Percentiles rank a stretch among this genome's conserved stretches.
Conservation (phyloP, 768 basidiomycete species). For the Sporobolomyces pararoseus region DNA sequence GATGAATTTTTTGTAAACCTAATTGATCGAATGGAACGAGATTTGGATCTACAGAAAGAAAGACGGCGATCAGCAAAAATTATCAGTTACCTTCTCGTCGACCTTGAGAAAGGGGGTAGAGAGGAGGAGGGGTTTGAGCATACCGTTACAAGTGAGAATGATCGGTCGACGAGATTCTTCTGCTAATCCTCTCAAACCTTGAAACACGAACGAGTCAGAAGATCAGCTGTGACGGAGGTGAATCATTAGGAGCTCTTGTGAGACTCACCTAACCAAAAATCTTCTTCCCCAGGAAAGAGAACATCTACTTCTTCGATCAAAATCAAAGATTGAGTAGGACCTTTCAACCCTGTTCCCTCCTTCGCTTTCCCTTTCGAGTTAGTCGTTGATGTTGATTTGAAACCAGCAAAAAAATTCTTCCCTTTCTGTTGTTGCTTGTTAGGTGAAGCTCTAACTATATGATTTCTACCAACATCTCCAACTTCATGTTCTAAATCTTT, state of each 20-base stretch:
- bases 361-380: conserved; percentile 15
- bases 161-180: conserved; percentile 79
- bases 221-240: not conserved
- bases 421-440: conserved; percentile 25
- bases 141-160: conserved; percentile 92
- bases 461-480: conserved; percentile 91
- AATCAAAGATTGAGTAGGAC: conserved; percentile 74
- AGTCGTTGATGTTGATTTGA: conserved; percentile 22
- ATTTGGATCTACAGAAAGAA: conserved; percentile 58
- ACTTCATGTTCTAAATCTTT: conserved; percentile 71
- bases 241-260: not conserved
- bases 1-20: conserved; percentile 18
- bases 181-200: conserved; percentile 72
- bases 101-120: not conserved
- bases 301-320: conserved; percentile 94
- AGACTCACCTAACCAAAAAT: conserved; percentile 52
- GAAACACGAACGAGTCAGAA: conserved; percentile 61
- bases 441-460: conserved; percentile 59
- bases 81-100: too few species aligned
- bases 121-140: conserved; percentile 42
- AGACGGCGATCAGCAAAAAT: not conserved
- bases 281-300: conserved; percentile 71
- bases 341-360: not conserved
- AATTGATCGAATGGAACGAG: conserved; percentile 69
- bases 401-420: conserved; percentile 21